Percentiles rank a stretch among this genome's conserved stretches.
phyloP scores from a whole-genome alignment of 1,139 yeast genomes.

The Suhomyces kunorum region DNA sequence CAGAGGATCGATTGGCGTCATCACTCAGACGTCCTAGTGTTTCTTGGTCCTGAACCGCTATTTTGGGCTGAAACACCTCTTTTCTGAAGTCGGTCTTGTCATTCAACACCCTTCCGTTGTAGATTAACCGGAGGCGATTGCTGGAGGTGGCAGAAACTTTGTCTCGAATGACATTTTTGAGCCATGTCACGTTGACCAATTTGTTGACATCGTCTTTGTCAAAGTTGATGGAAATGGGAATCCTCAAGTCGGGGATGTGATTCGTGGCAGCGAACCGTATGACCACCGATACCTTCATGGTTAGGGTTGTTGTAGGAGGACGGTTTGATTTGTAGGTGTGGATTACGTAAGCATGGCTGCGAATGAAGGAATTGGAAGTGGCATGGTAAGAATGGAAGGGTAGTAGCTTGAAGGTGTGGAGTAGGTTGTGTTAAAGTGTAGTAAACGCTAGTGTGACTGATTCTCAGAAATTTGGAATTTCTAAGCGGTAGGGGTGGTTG shows the following conservation, averaged over 20 bases:
- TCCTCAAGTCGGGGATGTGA: slow-evolving; percentile 30
- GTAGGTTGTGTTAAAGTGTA: too few species aligned
- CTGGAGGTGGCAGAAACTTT: slow-evolving; percentile 30
- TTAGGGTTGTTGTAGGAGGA: not conserved
- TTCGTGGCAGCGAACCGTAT: slow-evolving; percentile 35
- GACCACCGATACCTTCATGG: slow-evolving; percentile 25
- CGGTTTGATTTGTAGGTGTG: not conserved
- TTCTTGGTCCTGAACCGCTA: slow-evolving; percentile 6
- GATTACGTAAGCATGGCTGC: not conserved
- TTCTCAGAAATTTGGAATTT: too few species aligned
- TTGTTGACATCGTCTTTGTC: slow-evolving; percentile 35
- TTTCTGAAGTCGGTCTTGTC: slow-evolving; percentile 56
- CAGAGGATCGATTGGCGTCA: not conserved
- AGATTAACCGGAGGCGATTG: slow-evolving; percentile 67
- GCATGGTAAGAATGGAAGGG: not conserved
- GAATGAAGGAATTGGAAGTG: not conserved
- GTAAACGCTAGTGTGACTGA: too few species aligned
- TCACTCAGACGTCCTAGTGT: not conserved
- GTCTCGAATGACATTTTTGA: slow-evolving; percentile 32
- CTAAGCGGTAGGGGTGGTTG: too few species aligned
- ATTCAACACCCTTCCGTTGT: slow-evolving; percentile 70
- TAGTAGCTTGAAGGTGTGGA: too few species aligned
- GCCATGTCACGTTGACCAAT: slow-evolving; percentile 34
- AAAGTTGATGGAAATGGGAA: slow-evolving; percentile 34
- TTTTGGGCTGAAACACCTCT: slow-evolving; percentile 45